These are phyloP conservation scores for Aspergillus phoenicis DNA, from an alignment of 2,329 filamentous ascomycete species.

Conservation along the genomic window DNA sequence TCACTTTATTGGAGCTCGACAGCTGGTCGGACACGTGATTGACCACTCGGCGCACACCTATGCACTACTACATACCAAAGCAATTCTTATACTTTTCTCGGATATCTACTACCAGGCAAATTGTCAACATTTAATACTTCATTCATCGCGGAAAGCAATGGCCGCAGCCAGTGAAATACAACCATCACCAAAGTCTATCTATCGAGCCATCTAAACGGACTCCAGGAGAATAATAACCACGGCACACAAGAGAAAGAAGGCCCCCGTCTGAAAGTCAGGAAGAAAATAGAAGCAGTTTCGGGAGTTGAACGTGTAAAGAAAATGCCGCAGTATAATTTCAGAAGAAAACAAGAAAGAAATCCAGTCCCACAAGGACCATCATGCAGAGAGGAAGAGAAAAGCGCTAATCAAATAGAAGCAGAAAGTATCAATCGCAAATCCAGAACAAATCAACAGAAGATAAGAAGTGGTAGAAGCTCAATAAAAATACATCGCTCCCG, in stretches of 20 bases:
- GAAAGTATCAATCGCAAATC: background rate
- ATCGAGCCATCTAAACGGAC: background rate
- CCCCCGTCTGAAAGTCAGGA: background rate
- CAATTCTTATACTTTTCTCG: too few species aligned
- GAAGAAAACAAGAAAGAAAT: conserved; percentile 9
- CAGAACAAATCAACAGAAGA: background rate
- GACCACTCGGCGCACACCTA: background rate
- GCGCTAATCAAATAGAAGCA: conserved; percentile 4
- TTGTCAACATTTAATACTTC: too few species aligned
- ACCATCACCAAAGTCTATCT: background rate
- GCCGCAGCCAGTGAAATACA: background rate
- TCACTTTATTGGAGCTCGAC: background rate
- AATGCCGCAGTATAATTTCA: conserved; percentile 10
- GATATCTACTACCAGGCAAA: too few species aligned
- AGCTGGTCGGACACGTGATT: conserved; percentile 1
- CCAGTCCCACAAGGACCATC: background rate
- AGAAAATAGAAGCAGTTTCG: background rate
- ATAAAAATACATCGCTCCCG: conserved; percentile 21
- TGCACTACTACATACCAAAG: background rate
- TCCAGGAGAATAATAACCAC: background rate
- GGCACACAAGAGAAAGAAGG: background rate
- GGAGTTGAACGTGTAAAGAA: background rate
- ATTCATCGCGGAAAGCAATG: background rate
- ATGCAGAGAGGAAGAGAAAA: background rate
- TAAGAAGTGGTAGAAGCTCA: conserved; percentile 7